Base-by-base conservation (phyloP, 345 rosid species). In the Salix suchowensis region DNA sequence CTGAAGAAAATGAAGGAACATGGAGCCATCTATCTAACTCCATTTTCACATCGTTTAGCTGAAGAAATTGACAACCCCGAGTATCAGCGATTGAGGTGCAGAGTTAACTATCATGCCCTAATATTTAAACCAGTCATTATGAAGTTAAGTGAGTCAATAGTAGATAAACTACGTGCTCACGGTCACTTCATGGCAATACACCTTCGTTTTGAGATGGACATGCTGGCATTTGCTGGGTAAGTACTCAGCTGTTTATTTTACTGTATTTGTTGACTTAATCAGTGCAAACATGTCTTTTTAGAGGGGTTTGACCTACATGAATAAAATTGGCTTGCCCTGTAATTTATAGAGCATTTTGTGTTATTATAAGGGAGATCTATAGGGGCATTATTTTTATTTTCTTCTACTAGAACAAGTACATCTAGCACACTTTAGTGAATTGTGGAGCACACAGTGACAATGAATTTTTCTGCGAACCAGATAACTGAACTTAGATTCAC, bases 171-270 rank as follows among this genome's bases (percentile, higher is more conserved):
- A 74, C 97, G 98, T 44, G 79, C 93, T n/a, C 88, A 94, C 83
- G 99, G 99, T 79, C 98, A 89, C 86, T 93, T 96, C 91, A 92
- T 94, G 97, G 91, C 99, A 30, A 96, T 94, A 74, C 99, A 96
- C 85, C 99, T 96, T 84, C 98, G 99, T 72, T 96, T 96, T 68
- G 99, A 96, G 90, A 92, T 91, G 98, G 98, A 96, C 85, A 96
- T 96, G 99, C 89, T 96, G 77, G 92, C 99, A 30, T 96, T 94
- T 87, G 98, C 99, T 2, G 98, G 99, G 99, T 96, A 93, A 66
- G 88, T 65, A 82, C 79, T 74, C 75, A 58, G 77, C 40, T 78
- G 24, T 65, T n/a, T 19, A 37, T 39, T n/a, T 65, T 64, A 55
- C n/a, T 15, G 52, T 24, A 50, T 44, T 26, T 14, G 5, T 68